Percentiles rank a stretch among this genome's conserved stretches.
These are phyloP conservation scores for Monosporascus cannonballus DNA, from an alignment of 2,329 filamentous ascomycete genomes.

Conservation along the genomic window DNA sequence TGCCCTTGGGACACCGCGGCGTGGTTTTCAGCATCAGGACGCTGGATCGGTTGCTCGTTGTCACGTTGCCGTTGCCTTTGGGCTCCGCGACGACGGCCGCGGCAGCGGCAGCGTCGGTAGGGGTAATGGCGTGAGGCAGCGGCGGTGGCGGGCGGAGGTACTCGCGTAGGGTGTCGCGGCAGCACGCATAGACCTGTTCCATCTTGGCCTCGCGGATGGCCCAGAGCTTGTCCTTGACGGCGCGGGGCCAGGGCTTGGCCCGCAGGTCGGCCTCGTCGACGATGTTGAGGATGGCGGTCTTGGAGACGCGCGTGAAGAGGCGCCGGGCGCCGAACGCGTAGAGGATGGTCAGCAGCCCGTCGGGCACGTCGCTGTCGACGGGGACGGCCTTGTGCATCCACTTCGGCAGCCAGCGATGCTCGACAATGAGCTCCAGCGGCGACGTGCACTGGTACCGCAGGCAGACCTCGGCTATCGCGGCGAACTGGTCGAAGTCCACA, in stretches of 20 bases:
- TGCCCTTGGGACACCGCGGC: conserved; percentile 43
- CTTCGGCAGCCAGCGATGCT: conserved; percentile 45
- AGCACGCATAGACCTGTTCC: conserved; percentile 43
- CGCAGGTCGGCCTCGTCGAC: conserved; percentile 36
- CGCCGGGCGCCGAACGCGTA: conserved; percentile 45
- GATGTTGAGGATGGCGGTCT: conserved; percentile 41
- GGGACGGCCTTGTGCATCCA: conserved; percentile 38
- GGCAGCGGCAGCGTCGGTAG: neutral
- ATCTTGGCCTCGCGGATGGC: conserved; percentile 43
- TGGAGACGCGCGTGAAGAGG: conserved; percentile 44
- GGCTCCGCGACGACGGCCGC: neutral
- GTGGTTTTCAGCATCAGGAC: conserved; percentile 28
- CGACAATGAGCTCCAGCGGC: conserved; percentile 43
- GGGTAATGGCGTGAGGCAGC: neutral
- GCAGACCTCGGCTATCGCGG: conserved; percentile 45
- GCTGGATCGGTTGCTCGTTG: conserved; percentile 10
- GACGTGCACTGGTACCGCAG: conserved; percentile 45
- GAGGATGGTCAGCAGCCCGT: conserved; percentile 44
- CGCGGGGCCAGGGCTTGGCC: conserved; percentile 39
- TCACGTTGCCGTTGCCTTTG: conserved; percentile 1
- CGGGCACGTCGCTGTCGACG: conserved; percentile 36
- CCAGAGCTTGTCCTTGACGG: conserved; percentile 42
- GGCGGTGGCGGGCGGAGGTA: conserved; percentile 28
- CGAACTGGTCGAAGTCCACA: conserved; percentile 42
- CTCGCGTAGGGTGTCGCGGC: conserved; percentile 36